Base-by-base conservation (phyloP, 495 filamentous ascomycete species). In the Talaromyces adpressus region DNA sequence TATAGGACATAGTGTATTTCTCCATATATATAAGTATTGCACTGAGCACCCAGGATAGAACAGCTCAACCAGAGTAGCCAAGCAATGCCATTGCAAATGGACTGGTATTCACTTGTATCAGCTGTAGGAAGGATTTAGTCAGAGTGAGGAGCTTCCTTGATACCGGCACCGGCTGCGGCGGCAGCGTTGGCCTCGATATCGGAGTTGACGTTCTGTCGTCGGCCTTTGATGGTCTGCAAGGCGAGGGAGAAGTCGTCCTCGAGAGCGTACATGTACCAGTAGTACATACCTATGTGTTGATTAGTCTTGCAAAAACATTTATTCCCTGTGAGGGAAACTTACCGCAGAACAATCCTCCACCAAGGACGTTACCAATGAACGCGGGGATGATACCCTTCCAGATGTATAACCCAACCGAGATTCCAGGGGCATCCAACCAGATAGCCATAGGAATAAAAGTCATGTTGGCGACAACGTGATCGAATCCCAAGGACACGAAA, bases 401-500 rank as follows among this genome's bases (percentile, higher is more conserved):
- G 67, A 87, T 86, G 58, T 88, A 87, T 56, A 86, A 69, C 1
- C 78, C 76, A 7, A 83, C 76, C 1, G 73, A 75, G 25, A 88
- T 73, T 0, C 67, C 70, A 0, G 84, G 82, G 0, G 84, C 75
- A 0, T 72, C 74, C 1, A 83, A 65, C 71, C 78, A 87, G 29
- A 88, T 84, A 7, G 72, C 81, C 67, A 83, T 69, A 8, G 85
- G 84, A 39, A 87, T 81, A 66, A 86, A 85, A 39, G 84, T 86
- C 83, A 87, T 87, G 66, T 87, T 87, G 51, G 84, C 84, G 29
- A 87, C 82, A 52, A 87, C 84, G 71, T 87, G 85, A 45, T 87
- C 84, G 6, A 87, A 77, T 0, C 81, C 82, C 5, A 88, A 73
- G 9, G 76, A 79, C 16, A 85, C 84, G 65, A 87, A 88, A 9